Conservation (phyloP, 345 rosid genomes). For the Hypericum androsaemum region DNA sequence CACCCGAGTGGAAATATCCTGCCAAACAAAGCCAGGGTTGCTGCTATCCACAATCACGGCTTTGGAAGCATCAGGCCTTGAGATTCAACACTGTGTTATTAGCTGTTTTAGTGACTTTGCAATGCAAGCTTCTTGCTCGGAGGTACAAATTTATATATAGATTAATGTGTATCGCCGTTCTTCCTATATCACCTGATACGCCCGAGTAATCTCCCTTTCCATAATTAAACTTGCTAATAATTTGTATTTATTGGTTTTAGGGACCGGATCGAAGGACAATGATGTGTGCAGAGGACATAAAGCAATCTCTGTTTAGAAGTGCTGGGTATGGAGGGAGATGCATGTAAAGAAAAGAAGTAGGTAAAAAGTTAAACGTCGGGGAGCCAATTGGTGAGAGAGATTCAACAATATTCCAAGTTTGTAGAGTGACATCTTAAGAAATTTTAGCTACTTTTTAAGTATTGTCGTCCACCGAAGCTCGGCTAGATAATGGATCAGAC, state of each 20-base stretch:
- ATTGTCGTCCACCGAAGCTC: too few species aligned
- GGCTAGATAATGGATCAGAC: too few species aligned
- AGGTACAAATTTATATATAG: slow-evolving; percentile 28
- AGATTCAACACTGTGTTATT: slow-evolving; percentile 85
- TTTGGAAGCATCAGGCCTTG: slow-evolving; percentile 73
- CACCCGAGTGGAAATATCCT: slow-evolving; percentile 62
- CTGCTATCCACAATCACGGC: slow-evolving; percentile 69
- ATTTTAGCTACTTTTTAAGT: too few species aligned
- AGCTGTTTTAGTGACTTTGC: slow-evolving; percentile 89
- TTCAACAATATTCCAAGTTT: too few species aligned
- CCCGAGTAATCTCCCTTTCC: neutral
- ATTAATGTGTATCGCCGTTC: neutral
- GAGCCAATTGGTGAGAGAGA: slow-evolving; percentile 13
- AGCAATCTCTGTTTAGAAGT: slow-evolving; percentile 73
- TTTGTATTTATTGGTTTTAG: slow-evolving; percentile 13
- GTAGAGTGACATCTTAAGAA: too few species aligned
- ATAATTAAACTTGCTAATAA: too few species aligned
- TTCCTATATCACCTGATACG: neutral
- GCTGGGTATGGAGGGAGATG: slow-evolving; percentile 98
- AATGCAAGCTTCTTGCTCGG: slow-evolving; percentile 87
- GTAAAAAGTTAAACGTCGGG: neutral
- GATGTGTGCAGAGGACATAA: slow-evolving; percentile 60
- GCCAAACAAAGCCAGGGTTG: slow-evolving; percentile 70
- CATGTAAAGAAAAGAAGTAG: slow-evolving; percentile 19
- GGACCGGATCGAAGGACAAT: slow-evolving; percentile 37